Conservation (phyloP, 805 yeast genomes). For the Isabelozyma pseudorhagii region DNA sequence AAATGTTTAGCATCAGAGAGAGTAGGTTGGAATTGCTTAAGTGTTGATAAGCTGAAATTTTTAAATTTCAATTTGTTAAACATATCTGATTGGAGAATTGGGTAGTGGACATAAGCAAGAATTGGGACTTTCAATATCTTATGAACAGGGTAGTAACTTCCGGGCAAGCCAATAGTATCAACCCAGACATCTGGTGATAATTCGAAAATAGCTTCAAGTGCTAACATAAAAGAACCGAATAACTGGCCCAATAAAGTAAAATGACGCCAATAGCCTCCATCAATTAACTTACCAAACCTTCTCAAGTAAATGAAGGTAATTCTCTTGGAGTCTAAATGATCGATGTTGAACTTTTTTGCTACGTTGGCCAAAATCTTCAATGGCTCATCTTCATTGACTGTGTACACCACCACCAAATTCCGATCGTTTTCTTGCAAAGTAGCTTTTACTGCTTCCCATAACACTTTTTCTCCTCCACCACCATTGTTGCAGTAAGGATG, state of each 20-base stretch:
- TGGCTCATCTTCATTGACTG: conserved; percentile 58
- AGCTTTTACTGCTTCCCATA: conserved; percentile 88
- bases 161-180: conserved; percentile 94
- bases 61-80: conserved; percentile 49
- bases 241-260: conserved; percentile 88
- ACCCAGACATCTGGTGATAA: conserved; percentile 86
- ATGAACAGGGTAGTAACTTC: conserved; percentile 66
- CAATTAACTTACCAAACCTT: conserved; percentile 55
- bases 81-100: conserved; percentile 89
- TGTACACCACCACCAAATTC: conserved; percentile 67
- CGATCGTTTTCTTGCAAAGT: conserved; percentile 50
- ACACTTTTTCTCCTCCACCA: conserved; percentile 97
- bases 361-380: conserved; percentile 51
- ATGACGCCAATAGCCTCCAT: conserved; percentile 68
- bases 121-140: conserved; percentile 67
- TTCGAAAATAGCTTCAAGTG: conserved; percentile 64
- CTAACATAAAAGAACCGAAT: conserved; percentile 67
- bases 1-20: conserved; percentile 30
- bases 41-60: conserved; percentile 6
- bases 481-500: conserved; percentile 96
- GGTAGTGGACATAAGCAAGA: conserved; percentile 90
- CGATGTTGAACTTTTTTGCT: conserved; percentile 51
- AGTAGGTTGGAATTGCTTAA: conserved; percentile 12
- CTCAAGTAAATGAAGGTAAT: conserved; percentile 62
- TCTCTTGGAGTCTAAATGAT: conserved; percentile 42